A percentile compares a stretch with the other conserved stretches of the same genome.
Evolutionary conservation across 1,139 yeast species (phyloP).

Genomic region (Candida tropicalis): DNA sequence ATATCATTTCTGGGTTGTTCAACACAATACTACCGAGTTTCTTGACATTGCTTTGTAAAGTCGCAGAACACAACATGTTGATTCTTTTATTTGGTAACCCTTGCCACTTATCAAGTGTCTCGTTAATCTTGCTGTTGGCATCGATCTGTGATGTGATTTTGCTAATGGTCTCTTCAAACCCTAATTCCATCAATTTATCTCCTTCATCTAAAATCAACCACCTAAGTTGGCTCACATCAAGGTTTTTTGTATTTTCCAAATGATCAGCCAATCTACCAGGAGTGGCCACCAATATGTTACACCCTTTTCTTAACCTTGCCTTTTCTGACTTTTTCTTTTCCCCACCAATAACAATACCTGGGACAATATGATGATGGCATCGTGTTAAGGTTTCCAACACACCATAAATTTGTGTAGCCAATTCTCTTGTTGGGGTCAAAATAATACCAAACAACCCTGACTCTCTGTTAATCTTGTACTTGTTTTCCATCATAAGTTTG

Average conservation of each 20-base stretch:
- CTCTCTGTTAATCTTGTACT: constrained; percentile 57
- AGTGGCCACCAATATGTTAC: constrained; percentile 84
- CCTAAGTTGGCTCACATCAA: constrained; percentile 72
- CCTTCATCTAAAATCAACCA: constrained; percentile 94
- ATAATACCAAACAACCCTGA: constrained; percentile 88
- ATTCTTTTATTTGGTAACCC: constrained; percentile 70
- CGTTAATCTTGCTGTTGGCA: constrained; percentile 40
- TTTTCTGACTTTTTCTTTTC: constrained; percentile 92
- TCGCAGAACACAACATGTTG: constrained; percentile 90
- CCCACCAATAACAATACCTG: constrained; percentile 94
- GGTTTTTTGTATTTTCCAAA: constrained; percentile 76
- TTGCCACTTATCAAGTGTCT: constrained; percentile 44
- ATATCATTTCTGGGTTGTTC: constrained; percentile 68
- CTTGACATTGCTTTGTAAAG: constrained; percentile 79
- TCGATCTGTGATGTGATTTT: constrained; percentile 68
- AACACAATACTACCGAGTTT: constrained; percentile 79
- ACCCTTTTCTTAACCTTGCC: constrained; percentile 88
- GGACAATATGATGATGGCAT: constrained; percentile 82
- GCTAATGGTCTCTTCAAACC: constrained; percentile 90
- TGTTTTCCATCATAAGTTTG: constrained; percentile 56
- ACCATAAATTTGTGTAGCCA: constrained; percentile 87
- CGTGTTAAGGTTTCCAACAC: constrained; percentile 72
- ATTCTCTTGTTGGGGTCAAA: constrained; percentile 90
- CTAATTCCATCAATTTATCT: constrained; percentile 90
- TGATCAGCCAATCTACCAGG: constrained; percentile 94